A percentile compares a stretch with the other conserved stretches of the same genome.
Evolutionary conservation across 2,329 filamentous ascomycete genomes (phyloP).

Genomic region (Rachicladosporium sp.): DNA sequence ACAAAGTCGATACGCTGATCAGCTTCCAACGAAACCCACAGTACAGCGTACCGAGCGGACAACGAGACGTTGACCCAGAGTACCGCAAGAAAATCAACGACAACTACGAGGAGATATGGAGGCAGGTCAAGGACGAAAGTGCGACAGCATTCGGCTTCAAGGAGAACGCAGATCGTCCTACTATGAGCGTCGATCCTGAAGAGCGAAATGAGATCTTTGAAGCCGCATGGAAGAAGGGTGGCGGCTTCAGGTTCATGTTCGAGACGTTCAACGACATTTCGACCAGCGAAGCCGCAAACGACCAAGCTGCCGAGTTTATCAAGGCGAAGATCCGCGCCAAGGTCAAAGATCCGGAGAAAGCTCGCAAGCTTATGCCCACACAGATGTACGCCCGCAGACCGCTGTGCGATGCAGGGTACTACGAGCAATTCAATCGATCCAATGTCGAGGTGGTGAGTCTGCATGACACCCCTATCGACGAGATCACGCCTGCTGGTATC

Average conservation of each 20-base stretch:
- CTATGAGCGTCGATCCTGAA: slow-evolving; percentile 9
- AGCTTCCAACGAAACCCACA: slow-evolving; percentile 18
- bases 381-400: slow-evolving; percentile 50
- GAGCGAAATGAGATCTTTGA: slow-evolving; percentile 18
- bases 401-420: slow-evolving; percentile 43
- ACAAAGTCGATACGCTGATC: slow-evolving; percentile 13
- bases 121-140: slow-evolving; percentile 36
- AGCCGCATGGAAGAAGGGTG: slow-evolving; percentile 15
- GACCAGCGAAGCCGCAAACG: slow-evolving; percentile 35
- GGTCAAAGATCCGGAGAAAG: slow-evolving; percentile 40
- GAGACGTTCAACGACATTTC: slow-evolving; percentile 23
- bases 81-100: slow-evolving; percentile 14
- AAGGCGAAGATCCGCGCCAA: slow-evolving; percentile 20
- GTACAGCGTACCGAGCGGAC: slow-evolving; percentile 19
- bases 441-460: slow-evolving; percentile 17
- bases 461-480: slow-evolving; percentile 33
- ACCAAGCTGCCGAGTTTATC: slow-evolving; percentile 42
- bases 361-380: slow-evolving; percentile 46
- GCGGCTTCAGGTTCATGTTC: slow-evolving; percentile 27
- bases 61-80: slow-evolving; percentile 13
- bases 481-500: slow-evolving; percentile 19
- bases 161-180: slow-evolving; percentile 8
- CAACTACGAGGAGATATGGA: slow-evolving; percentile 19
- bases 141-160: slow-evolving; percentile 22
- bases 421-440: slow-evolving; percentile 16